phyloP scores from a whole-genome alignment of 1,284 basidiomycete species.

The Rhizoctonia solani region DNA sequence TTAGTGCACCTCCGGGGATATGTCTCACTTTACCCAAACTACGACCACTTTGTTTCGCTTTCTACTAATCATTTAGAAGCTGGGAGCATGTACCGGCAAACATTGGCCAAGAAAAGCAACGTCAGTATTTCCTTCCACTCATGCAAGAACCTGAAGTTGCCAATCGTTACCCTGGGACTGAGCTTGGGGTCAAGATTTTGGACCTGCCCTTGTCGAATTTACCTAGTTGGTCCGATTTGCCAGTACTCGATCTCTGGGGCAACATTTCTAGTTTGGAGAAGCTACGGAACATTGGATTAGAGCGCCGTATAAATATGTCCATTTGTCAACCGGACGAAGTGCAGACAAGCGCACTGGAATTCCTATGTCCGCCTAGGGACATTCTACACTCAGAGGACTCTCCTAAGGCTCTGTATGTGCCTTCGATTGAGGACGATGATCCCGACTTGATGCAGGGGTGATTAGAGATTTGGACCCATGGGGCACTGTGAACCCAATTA shows the following conservation, averaged over 20 bases:
- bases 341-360: constrained; percentile 1
- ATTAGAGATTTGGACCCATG: no score
- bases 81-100: constrained; percentile 73
- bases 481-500: no score
- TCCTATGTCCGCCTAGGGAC: background rate
- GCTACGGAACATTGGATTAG: background rate
- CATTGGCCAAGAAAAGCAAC: constrained; percentile 60
- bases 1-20: constrained; percentile 72
- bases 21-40: constrained; percentile 86
- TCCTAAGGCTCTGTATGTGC: background rate
- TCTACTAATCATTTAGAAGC: constrained; percentile 85
- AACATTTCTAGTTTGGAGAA: constrained; percentile 52
- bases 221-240: constrained; percentile 59
- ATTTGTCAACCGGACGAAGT: background rate
- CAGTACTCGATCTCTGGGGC: constrained; percentile 72
- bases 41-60: constrained; percentile 64
- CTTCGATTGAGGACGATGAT: background rate
- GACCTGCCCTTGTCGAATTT: constrained; percentile 60
- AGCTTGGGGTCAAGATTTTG: constrained; percentile 49
- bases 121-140: constrained; percentile 67
- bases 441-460: constrained; percentile 24
- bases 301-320: constrained; percentile 3
- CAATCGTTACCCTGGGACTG: constrained; percentile 38
- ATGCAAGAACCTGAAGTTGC: constrained; percentile 49
- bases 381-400: background rate